Evolutionary conservation across 352 stramenopile species (phyloP), one percentile per base, ranked within the genome.

Genomic region (Phytophthora boehmeriae): DNA sequence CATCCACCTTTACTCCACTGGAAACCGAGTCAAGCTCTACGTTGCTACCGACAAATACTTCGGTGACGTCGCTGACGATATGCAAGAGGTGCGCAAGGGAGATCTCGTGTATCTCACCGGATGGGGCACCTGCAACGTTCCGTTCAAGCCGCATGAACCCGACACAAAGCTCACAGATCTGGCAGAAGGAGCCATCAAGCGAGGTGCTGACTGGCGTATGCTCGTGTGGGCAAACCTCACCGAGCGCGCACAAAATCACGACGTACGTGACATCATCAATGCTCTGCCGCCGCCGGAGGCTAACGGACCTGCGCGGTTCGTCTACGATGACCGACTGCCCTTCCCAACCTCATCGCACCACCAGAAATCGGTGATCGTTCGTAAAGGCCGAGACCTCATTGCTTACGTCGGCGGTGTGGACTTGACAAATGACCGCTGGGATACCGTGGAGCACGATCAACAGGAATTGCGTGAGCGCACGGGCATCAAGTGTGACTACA

Each of bases 341-440:
- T 63, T 79, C 35, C 9, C 49, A 0, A 82, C 75, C 25, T 78
- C 72, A 9, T 78, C 78, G 11, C 75, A 86, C 14, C 78, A 88
- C 48, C 78, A 88, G 54, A 88, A 88, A 39, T 79, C 75, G 4
- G 49, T 88, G n/a, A 47, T 83, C 1, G 45, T 88, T n/a, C 67
- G 71, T 25, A 73, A 63, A n/a, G 55, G 71, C 14, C 23, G 50
- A 45, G 38, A 57, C 2, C 65, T 78, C 8, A 35, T 71, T 10
- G 74, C 68, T 2, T 83, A 73, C 36, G 45, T 85, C 0, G 78
- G 78, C n/a, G 78, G 75, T 0, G 50, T 85, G 9, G 78, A 88
- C 41, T 36, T 81, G 34, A 77, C 64, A 2, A 48, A 51, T 3
- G 69, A 83, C 42, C 73, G 78, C 2, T 88, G 78, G 78, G 78